Percentiles rank a stretch among this genome's conserved stretches.
phyloP scores from a whole-genome alignment of 352 stramenopile genomes.

The Phytophthora kernoviae region DNA sequence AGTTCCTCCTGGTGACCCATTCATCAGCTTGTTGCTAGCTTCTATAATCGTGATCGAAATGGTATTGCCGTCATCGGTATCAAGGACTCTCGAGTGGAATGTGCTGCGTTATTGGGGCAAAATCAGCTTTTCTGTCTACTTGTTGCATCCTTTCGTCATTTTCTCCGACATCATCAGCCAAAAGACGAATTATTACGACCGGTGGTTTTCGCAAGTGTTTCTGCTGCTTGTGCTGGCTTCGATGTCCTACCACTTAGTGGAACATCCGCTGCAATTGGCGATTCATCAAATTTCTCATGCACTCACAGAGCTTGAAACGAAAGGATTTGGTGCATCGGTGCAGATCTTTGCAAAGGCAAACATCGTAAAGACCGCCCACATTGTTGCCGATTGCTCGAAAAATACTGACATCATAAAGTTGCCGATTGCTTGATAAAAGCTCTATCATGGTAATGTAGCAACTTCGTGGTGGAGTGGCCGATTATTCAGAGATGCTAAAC shows the following conservation, averaged over 20 bases:
- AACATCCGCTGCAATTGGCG: slow-evolving; percentile 31
- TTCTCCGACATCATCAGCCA: slow-evolving; percentile 4
- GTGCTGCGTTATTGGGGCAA: slow-evolving; percentile 27
- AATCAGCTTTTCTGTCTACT: slow-evolving; percentile 48
- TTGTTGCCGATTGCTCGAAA: no score
- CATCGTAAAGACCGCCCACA: no score
- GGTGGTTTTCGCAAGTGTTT: slow-evolving; percentile 21
- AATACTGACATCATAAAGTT: no score
- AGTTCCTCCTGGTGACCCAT: slow-evolving; percentile 14
- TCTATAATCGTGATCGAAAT: slow-evolving; percentile 44
- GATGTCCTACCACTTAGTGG: slow-evolving; percentile 30
- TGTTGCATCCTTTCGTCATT: slow-evolving; percentile 42
- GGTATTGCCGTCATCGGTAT: slow-evolving; percentile 31
- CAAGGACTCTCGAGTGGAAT: slow-evolving; percentile 37
- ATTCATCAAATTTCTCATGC: background rate
- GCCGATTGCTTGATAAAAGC: no score
- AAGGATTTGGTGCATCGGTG: background rate
- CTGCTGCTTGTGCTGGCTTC: slow-evolving; percentile 24
- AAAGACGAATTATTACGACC: slow-evolving; percentile 25
- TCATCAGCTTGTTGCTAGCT: slow-evolving; percentile 26
- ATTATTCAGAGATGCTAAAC: no score
- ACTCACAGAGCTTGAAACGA: background rate
- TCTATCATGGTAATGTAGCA: no score
- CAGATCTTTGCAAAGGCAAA: no score
- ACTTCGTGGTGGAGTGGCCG: no score